A percentile compares a stretch with the other conserved stretches of the same genome.
These are phyloP conservation scores for Aaosphaeria arxii DNA, from an alignment of 2,329 filamentous ascomycete genomes.

Conservation along the genomic window DNA sequence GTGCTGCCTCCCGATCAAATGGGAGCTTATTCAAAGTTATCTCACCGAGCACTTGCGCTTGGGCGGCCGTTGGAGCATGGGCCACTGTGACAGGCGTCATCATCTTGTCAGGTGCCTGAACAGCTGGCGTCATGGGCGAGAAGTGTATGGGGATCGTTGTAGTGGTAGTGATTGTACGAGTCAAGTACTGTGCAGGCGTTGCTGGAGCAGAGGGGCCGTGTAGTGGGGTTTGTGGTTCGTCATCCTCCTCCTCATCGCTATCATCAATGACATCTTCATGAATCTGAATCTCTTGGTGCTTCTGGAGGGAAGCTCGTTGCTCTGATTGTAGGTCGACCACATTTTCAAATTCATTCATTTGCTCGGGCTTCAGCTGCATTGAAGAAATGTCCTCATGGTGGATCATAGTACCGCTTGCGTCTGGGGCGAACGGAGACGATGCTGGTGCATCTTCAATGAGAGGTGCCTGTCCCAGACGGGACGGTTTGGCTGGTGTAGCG, in stretches of 20 bases:
- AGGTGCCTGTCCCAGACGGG: constrained; percentile 9
- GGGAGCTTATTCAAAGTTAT: constrained; percentile 32
- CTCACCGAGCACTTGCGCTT: constrained; percentile 29
- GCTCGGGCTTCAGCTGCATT: constrained; percentile 4
- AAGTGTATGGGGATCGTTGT: constrained; percentile 49
- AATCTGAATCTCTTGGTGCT: constrained; percentile 16
- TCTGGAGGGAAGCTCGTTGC: not conserved
- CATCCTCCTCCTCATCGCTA: constrained; percentile 25
- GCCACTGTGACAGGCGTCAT: constrained; percentile 36
- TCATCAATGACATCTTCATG: constrained; percentile 33
- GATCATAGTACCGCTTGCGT: constrained; percentile 16
- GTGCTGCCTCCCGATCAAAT: constrained; percentile 65
- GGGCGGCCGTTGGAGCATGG: constrained; percentile 27
- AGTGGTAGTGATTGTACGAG: constrained; percentile 46
- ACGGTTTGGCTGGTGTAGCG: constrained; percentile 12
- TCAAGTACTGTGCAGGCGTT: constrained; percentile 25
- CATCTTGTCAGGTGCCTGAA: constrained; percentile 20
- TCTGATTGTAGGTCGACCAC: not conserved
- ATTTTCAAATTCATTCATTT: constrained; percentile 9
- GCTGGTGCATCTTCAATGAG: constrained; percentile 15
- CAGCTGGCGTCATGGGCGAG: constrained; percentile 37
- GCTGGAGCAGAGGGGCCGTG: constrained; percentile 21
- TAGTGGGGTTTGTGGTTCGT: constrained; percentile 15
- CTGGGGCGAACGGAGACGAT: constrained; percentile 22
- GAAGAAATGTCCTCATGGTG: constrained; percentile 9